phyloP scores from a whole-genome alignment of 345 rosid species.

The Brassica incana region DNA sequence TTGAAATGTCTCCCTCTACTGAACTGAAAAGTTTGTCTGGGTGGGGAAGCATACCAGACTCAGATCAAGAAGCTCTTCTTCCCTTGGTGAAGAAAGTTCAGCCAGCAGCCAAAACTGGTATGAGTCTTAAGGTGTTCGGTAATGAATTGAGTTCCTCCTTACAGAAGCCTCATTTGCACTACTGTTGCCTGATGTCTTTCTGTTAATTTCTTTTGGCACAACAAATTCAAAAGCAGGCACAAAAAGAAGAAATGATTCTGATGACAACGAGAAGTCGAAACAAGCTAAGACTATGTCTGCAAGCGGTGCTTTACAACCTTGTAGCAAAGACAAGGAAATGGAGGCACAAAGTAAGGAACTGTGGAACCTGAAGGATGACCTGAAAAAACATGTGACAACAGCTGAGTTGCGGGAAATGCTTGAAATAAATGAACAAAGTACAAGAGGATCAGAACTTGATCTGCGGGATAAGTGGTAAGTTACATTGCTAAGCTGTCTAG shows the following conservation, averaged over 20 bases:
- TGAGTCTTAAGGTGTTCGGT: conserved; percentile 23
- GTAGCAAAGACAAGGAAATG: conserved; percentile 53
- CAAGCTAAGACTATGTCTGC: conserved; percentile 48
- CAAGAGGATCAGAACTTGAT: conserved; percentile 86
- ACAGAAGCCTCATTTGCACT: conserved; percentile 5
- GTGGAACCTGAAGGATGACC: conserved; percentile 87
- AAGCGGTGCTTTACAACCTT: conserved; percentile 40
- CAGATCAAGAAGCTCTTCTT: conserved; percentile 59
- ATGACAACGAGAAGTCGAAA: conserved; percentile 54
- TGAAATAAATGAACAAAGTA: conserved; percentile 67
- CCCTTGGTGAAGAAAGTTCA: conserved; percentile 53
- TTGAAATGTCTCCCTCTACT: conserved; percentile 53
- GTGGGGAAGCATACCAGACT: conserved; percentile 66
- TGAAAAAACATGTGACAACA: conserved; percentile 73
- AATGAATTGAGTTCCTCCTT: conserved; percentile 9
- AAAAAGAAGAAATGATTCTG: conserved; percentile 60
- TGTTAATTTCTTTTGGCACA: conserved; percentile 31
- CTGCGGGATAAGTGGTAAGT: conserved; percentile 83
- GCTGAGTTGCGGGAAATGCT: conserved; percentile 84
- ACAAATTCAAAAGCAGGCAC: conserved; percentile 50
- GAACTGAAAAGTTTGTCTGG: conserved; percentile 69
- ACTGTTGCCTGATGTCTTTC: conserved; percentile 20
- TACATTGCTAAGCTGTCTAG: background rate
- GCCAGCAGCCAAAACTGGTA: conserved; percentile 53
- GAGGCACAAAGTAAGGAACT: conserved; percentile 79